Evolutionary conservation across 345 rosid genomes (phyloP).

Genomic region (Punica granatum): DNA sequence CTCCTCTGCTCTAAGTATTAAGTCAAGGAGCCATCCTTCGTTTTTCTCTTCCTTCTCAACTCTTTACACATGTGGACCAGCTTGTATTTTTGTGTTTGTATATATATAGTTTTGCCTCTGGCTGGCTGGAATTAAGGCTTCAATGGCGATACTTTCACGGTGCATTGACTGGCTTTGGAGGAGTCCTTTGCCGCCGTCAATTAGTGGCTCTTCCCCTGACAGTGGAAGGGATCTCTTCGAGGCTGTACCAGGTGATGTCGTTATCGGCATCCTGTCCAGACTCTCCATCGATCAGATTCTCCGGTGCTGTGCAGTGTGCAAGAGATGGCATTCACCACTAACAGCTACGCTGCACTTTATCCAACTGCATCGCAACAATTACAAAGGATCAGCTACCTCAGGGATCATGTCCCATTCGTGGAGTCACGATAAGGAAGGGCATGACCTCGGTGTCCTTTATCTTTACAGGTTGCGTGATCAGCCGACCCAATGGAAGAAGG

Average conservation of each 20-base stretch:
- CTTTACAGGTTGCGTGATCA: not conserved
- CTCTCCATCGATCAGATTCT: not conserved
- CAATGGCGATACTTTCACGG: too few species aligned
- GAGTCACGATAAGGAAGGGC: too few species aligned
- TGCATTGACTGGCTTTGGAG: too few species aligned
- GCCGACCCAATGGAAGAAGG: not conserved
- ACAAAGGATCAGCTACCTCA: not conserved
- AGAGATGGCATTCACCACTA: not conserved
- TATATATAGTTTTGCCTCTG: too few species aligned
- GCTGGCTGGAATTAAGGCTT: too few species aligned
- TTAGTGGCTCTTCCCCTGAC: not conserved
- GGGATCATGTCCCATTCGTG: not conserved
- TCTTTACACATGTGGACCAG: too few species aligned
- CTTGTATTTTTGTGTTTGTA: too few species aligned
- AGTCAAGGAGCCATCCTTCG: too few species aligned
- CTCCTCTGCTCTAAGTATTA: too few species aligned
- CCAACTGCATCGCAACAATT: not conserved
- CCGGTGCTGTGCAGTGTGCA: not conserved
- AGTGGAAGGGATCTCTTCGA: not conserved
- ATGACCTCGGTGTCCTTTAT: too few species aligned
- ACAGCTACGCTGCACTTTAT: not conserved
- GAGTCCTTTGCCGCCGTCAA: too few species aligned
- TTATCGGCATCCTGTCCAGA: not conserved
- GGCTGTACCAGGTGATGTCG: not conserved
- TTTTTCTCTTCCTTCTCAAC: too few species aligned